Conservation (phyloP, 2,329 filamentous ascomycete genomes). For the Immersiporthe knoxdaviesiana region DNA sequence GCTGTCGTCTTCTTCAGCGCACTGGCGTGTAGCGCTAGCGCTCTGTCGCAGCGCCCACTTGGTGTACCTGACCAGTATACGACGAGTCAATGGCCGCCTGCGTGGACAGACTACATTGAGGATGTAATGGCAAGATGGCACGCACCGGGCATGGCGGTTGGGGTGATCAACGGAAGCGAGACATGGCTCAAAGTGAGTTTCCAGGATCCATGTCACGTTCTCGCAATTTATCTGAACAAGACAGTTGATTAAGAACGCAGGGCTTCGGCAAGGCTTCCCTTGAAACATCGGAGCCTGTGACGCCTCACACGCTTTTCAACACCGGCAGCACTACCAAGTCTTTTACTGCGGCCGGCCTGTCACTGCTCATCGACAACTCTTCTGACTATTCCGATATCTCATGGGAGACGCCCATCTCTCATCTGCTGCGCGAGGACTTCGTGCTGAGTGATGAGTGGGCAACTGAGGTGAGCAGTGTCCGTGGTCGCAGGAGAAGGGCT, state of each 20-base stretch:
- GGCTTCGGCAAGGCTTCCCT: slow-evolving; percentile 44
- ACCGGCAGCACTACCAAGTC: slow-evolving; percentile 61
- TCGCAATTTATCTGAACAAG: neutral
- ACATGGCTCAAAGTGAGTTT: slow-evolving; percentile 44
- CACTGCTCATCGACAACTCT: slow-evolving; percentile 51
- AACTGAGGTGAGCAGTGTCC: slow-evolving; percentile 37
- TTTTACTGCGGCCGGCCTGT: slow-evolving; percentile 53
- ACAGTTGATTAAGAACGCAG: slow-evolving; percentile 35
- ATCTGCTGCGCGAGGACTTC: slow-evolving; percentile 56
- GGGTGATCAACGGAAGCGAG: slow-evolving; percentile 50
- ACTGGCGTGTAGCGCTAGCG: neutral
- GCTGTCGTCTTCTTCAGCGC: neutral
- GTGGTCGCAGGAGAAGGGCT: neutral
- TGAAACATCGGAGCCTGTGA: slow-evolving; percentile 38
- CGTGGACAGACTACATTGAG: slow-evolving; percentile 31
- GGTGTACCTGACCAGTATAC: neutral
- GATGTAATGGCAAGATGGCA: slow-evolving; percentile 45
- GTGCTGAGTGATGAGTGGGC: slow-evolving; percentile 50
- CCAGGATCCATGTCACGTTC: neutral
- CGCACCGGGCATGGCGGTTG: slow-evolving; percentile 53
- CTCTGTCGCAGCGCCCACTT: slow-evolving; percentile 9
- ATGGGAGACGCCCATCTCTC: slow-evolving; percentile 52
- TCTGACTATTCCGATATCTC: slow-evolving; percentile 44
- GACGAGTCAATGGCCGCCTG: neutral
- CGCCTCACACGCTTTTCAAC: slow-evolving; percentile 56